A percentile compares a stretch with the other conserved stretches of the same genome.
phyloP scores from a whole-genome alignment of 176 grass and related monocot species.

The Stipa capillata region DNA sequence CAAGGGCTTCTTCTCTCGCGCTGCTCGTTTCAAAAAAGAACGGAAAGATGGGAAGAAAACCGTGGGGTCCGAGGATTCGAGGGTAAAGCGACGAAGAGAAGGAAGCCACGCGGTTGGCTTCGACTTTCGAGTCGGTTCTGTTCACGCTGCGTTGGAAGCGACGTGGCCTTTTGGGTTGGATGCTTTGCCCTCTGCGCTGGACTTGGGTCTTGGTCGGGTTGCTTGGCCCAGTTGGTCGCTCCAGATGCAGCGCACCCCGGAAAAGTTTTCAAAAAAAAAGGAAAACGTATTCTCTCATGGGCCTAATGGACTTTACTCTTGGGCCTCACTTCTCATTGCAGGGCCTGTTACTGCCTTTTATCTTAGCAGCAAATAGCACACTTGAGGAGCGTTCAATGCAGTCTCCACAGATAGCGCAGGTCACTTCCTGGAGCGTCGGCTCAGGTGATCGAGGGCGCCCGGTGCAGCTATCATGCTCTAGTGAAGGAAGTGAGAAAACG shows the following conservation, averaged over 20 bases:
- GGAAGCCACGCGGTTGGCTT: not conserved
- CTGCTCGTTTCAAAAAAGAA: constrained; percentile 23
- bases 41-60: constrained; percentile 23
- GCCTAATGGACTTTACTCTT: too few species aligned
- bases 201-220: constrained; percentile 1
- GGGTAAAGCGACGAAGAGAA: not conserved
- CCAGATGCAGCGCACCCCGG: not conserved
- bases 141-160: not conserved
- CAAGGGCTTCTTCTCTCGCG: not conserved
- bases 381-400: too few species aligned
- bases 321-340: not conserved
- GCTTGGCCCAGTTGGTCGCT: not conserved
- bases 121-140: not conserved
- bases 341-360: too few species aligned
- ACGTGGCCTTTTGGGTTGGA: constrained; percentile 6
- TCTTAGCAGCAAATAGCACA: too few species aligned
- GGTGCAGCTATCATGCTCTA: too few species aligned
- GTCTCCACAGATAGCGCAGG: too few species aligned
- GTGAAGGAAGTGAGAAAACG: too few species aligned
- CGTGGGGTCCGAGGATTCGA: not conserved
- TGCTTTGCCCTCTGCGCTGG: constrained; percentile 1
- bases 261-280: not conserved
- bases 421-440: too few species aligned
- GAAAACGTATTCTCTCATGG: not conserved
- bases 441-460: too few species aligned